These are phyloP conservation scores for Phytophthora crassamura DNA, from an alignment of 352 stramenopile species.

Conservation along the genomic window DNA sequence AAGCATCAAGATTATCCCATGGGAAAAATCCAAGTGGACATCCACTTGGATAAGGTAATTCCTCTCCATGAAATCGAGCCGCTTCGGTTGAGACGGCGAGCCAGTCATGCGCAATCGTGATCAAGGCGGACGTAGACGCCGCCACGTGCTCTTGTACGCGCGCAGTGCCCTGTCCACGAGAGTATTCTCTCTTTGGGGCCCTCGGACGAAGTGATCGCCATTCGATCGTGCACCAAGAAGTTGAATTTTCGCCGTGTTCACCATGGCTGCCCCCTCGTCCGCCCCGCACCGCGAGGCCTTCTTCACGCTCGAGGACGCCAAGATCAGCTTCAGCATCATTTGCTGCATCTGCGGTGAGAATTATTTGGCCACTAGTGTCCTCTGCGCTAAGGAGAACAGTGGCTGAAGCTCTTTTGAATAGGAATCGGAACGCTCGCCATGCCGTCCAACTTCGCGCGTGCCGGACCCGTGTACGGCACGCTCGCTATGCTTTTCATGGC, in stretches of 20 bases:
- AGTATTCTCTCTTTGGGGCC: constrained; percentile 31
- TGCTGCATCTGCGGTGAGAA: constrained; percentile 54
- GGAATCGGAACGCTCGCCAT: constrained; percentile 64
- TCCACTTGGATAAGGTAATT: no score
- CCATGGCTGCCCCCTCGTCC: constrained; percentile 14
- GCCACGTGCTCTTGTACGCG: constrained; percentile 4
- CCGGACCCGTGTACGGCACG: constrained; percentile 43
- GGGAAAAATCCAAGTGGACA: no score
- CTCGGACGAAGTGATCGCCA: constrained; percentile 18
- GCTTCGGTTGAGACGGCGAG: constrained; percentile 6
- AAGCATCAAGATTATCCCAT: no score
- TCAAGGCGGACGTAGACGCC: constrained; percentile 27
- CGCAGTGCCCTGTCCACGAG: constrained; percentile 28
- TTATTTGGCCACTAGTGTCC: no score
- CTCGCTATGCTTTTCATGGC: constrained; percentile 64
- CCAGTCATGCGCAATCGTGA: constrained; percentile 12
- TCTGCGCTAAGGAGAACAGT: no score
- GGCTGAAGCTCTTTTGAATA: no score
- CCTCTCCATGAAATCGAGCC: constrained; percentile 29
- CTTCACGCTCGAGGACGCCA: constrained; percentile 63
- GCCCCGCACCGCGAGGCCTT: constrained; percentile 23
- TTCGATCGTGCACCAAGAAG: constrained; percentile 7
- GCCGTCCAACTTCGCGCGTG: constrained; percentile 62
- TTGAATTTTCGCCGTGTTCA: constrained; percentile 7
- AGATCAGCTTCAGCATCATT: constrained; percentile 62